A percentile compares a stretch with the other conserved stretches of the same genome.
These are phyloP conservation scores for Hypoxylon crocopeplum DNA, from an alignment of 495 filamentous ascomycete species.

Conservation along the genomic window DNA sequence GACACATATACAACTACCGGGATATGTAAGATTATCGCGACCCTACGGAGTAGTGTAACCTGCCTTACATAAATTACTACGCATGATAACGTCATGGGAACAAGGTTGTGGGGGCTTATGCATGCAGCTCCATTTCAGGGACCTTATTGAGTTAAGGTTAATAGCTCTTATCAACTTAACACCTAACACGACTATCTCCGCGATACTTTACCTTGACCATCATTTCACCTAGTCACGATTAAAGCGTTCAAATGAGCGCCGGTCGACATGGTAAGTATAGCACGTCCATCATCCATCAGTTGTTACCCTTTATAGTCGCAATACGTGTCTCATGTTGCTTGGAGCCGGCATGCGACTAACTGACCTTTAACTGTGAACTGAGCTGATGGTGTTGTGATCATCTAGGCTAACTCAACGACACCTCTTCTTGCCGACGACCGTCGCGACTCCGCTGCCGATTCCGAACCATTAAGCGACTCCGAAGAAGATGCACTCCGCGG, in stretches of 20 bases:
- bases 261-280: conserved; percentile 28
- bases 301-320: no score
- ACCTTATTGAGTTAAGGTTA: no score
- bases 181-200: background rate
- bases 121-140: conserved; percentile 22
- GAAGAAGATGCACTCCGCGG: conserved; percentile 36
- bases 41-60: no score
- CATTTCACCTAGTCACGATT: background rate
- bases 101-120: conserved; percentile 13
- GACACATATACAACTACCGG: no score
- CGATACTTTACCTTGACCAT: background rate
- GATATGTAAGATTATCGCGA: no score
- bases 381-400: conserved; percentile 12
- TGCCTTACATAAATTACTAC: background rate
- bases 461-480: conserved; percentile 11
- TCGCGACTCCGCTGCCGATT: conserved; percentile 16
- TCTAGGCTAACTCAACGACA: conserved; percentile 34
- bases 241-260: conserved; percentile 11
- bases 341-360: background rate
- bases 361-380: background rate
- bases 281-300: no score
- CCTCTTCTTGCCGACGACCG: conserved; percentile 37
- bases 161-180: no score
- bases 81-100: conserved; percentile 33
- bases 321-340: background rate